Conservation (phyloP, 768 basidiomycete species). For the Suillus decipiens region DNA sequence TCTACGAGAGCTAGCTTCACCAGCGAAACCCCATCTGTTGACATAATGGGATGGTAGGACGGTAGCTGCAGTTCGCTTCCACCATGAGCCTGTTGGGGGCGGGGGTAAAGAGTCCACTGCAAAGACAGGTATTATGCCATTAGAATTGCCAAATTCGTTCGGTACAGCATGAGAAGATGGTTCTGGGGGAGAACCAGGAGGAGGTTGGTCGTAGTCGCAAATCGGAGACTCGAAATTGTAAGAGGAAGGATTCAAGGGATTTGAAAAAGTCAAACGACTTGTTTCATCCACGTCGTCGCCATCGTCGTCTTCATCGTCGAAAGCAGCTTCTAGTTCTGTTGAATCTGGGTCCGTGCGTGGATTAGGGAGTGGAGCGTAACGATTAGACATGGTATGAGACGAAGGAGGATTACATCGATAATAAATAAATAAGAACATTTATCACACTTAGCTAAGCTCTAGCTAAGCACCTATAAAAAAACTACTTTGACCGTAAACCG, state of each 20-base stretch:
- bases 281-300: conserved; percentile 43
- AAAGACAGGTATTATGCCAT: conserved; percentile 63
- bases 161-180: conserved; percentile 66
- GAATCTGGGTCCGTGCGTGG: conserved; percentile 49
- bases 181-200: conserved; percentile 79
- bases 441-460: neutral
- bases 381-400: conserved; percentile 43
- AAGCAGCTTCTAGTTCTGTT: conserved; percentile 84
- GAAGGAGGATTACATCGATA: neutral
- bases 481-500: conserved; percentile 5
- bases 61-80: conserved; percentile 52
- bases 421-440: neutral
- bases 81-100: conserved; percentile 49
- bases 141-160: conserved; percentile 73
- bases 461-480: conserved; percentile 5
- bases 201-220: conserved; percentile 73
- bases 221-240: conserved; percentile 79
- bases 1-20: conserved; percentile 35
- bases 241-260: conserved; percentile 39
- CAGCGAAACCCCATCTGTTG: conserved; percentile 46
- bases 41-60: conserved; percentile 57
- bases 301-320: conserved; percentile 78
- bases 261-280: conserved; percentile 46
- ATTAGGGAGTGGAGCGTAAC: conserved; percentile 71
- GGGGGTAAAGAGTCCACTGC: conserved; percentile 29